Base-by-base conservation (phyloP, 1,139 yeast genomes). In the Yamadazyma blattariae region DNA sequence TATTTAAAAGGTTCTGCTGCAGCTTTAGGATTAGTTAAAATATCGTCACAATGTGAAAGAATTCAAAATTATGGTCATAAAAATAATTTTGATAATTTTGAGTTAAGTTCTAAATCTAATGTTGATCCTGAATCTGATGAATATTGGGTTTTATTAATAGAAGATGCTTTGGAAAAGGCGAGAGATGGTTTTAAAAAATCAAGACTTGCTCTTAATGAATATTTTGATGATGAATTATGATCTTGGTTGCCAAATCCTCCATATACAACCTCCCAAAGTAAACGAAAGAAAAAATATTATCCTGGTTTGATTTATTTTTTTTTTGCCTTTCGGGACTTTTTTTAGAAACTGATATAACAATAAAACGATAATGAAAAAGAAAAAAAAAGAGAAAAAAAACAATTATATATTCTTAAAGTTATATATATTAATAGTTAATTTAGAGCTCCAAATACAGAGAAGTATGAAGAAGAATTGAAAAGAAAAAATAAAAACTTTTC, bases 1-100 rank as follows among this genome's bases (percentile, higher is more conserved):
- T 92, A 87, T 57, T 69, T 92, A 43, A 94, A 94, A 58, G 98
- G 98, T 30, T 83, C 95, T 9, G 95, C 97, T 1, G 96, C 97
- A 3, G 94, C 97, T 1, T 67, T 94, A 41, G 98, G 98, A 1
- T 71, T 92, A 38, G 77, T 77, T 29, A 78, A 81, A 45, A 85
- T 92, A 37, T 87, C 92, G 43, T 75, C 79, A 52, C 85, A 88
- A 49, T 92, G 98, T 61, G 98, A 90, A 59, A 71, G 92, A 50
- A 89, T 92, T 45, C 98, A 92, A 59, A 88, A 90, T 57, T 79
- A 86, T 49, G 97, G 96, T n/a, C 65, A 75, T 45, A 69, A 60
- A 45, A 52, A 54, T 33, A 67, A 71, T 40, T 70, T 67, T 41
- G 80, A 74, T 48, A 64, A 66, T 42, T 67, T 62, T 40, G 61